Evolutionary conservation across 1,284 basidiomycete genomes (phyloP).

Genomic region (Trametes versicolor): DNA sequence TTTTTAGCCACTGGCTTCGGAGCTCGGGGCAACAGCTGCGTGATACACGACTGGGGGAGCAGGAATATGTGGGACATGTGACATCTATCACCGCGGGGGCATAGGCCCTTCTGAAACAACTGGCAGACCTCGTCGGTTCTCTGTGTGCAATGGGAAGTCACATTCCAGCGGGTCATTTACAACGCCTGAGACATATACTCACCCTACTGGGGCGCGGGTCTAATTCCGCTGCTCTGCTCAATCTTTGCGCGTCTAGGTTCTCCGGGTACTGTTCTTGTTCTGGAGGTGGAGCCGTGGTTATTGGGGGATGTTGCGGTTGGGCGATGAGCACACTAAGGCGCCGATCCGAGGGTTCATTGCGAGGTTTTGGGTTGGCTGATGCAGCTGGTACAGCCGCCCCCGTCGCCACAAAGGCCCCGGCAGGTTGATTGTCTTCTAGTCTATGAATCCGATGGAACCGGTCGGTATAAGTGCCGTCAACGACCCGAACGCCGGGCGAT

Average conservation of each 20-base stretch:
- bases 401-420: not conserved
- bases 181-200: not conserved
- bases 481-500: slow-evolving; percentile 4
- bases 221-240: slow-evolving; percentile 11
- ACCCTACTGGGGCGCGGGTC: slow-evolving; percentile 18
- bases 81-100: slow-evolving; percentile 15
- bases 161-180: too few relatives aligned
- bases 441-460: not conserved
- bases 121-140: slow-evolving; percentile 6
- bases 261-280: not conserved
- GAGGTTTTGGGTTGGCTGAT: not conserved
- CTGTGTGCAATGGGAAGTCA: not conserved
- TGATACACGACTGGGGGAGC: slow-evolving; percentile 9
- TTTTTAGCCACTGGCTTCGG: slow-evolving; percentile 1
- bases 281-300: not conserved
- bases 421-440: not conserved
- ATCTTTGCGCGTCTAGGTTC: slow-evolving; percentile 4
- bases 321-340: not conserved
- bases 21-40: not conserved
- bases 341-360: not conserved
- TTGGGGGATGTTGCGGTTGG: not conserved
- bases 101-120: slow-evolving; percentile 16
- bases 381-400: too few relatives aligned
- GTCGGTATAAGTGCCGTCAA: slow-evolving; percentile 14
- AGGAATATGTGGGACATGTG: slow-evolving; percentile 19